Conservation (phyloP, 495 filamentous ascomycete species). For the Penicillium silybi region DNA sequence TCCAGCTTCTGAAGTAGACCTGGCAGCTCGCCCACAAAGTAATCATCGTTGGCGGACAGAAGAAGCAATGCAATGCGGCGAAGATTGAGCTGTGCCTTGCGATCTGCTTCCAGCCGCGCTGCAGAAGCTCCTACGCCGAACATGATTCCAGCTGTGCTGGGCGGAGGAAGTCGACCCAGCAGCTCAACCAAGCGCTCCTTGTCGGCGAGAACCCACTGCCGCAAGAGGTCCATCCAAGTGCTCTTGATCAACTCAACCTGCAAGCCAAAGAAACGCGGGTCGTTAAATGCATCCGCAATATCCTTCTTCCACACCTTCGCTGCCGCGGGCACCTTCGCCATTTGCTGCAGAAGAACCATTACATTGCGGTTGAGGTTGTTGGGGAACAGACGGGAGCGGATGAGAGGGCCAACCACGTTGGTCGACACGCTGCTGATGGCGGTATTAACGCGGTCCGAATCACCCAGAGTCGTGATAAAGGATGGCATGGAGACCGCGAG, state of each 20-base stretch:
- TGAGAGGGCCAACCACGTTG: slow-evolving; percentile 74
- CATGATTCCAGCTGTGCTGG: slow-evolving; percentile 93
- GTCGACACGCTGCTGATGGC: slow-evolving; percentile 77
- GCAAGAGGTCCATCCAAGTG: slow-evolving; percentile 78
- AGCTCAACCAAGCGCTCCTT: slow-evolving; percentile 86
- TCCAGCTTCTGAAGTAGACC: slow-evolving; percentile 76
- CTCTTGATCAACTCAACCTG: slow-evolving; percentile 60
- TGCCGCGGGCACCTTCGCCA: slow-evolving; percentile 69
- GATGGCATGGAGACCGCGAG: slow-evolving; percentile 74
- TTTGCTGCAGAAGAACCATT: slow-evolving; percentile 70
- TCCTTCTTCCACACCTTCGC: slow-evolving; percentile 94
- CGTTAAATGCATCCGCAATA: slow-evolving; percentile 85
- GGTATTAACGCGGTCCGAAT: slow-evolving; percentile 75
- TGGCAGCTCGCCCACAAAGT: slow-evolving; percentile 71
- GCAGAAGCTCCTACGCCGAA: slow-evolving; percentile 96
- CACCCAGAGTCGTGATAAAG: slow-evolving; percentile 79
- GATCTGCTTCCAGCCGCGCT: slow-evolving; percentile 89
- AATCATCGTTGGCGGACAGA: slow-evolving; percentile 68
- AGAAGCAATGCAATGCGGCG: slow-evolving; percentile 75
- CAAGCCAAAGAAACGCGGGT: slow-evolving; percentile 73
- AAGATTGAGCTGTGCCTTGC: slow-evolving; percentile 87
- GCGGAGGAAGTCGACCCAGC: slow-evolving; percentile 70
- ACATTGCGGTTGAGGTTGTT: slow-evolving; percentile 72
- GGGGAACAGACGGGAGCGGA: slow-evolving; percentile 84
- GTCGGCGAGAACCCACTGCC: slow-evolving; percentile 77